Evolutionary conservation across 495 filamentous ascomycete genomes (phyloP), one percentile per base, ranked within the genome.

Genomic region (Daldinia loculata): DNA sequence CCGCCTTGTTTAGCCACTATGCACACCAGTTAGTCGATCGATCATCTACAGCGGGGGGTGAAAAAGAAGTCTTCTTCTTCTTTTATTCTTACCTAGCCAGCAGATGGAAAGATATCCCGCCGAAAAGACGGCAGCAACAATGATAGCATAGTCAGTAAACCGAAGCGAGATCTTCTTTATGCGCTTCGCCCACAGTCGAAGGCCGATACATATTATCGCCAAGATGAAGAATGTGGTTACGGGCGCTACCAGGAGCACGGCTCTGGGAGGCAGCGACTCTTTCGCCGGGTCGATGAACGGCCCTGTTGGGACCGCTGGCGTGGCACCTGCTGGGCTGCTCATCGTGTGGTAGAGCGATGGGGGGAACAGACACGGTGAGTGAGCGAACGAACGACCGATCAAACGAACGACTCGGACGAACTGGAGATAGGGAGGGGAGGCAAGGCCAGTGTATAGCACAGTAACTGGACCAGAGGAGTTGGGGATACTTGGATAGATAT

Each of bases 141-240:
- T 4, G 15, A 45, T 19, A 45, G 53, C 53, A 19, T 32, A 56
- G 53, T 56, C 53, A 8, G 53, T 29, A 9, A 56, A 9, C 30
- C 53, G 26, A 15, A 27, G n/a, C 26, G 53, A 34, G n/a, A 56
- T 56, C 26, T 56, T 56, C 29, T 56, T 56, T 34, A 56, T 56
- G 15, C 29, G 53, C 30, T 30, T 30, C 17, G 53, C 53, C 53
- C 53, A 56, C 6, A 56, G n/a, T 56, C 53, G 1, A 8, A 56
- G 53, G 15, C 24, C 53, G 53, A 53, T 53, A 53, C 50, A 53
- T 17, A 53, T 4, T 19, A 27, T 29, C 11, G 50, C 22, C 12
- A 53, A n/a, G 5, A 26, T 53, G 17, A 45, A 45, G 8, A 45
- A 45, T 45, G 17, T 45, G n/a, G 41, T 45, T 0, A 45, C 17